These are phyloP conservation scores for Fusarium bactridioides DNA, from an alignment of 2,329 filamentous ascomycete genomes.

Conservation along the genomic window DNA sequence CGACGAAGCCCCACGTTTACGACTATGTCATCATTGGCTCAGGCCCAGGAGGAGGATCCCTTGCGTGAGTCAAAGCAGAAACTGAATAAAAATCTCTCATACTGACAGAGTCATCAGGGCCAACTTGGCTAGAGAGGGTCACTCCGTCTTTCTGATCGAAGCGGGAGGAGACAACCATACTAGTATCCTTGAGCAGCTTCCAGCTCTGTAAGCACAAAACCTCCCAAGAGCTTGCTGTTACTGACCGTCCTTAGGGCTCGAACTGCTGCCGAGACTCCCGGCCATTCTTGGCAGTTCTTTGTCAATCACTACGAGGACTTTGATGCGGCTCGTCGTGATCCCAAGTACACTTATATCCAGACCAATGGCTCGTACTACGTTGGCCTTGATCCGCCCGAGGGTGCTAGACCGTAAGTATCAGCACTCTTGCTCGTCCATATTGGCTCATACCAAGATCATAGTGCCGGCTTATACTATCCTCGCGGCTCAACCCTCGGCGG, in stretches of 20 bases:
- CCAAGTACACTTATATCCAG: slow-evolving; percentile 10
- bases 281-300: not conserved
- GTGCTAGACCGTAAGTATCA: not conserved
- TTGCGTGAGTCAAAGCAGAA: not conserved
- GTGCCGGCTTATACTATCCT: slow-evolving; percentile 7
- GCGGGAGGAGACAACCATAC: slow-evolving; percentile 1
- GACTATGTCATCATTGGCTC: slow-evolving; percentile 3
- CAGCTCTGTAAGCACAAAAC: not conserved
- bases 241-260: not conserved
- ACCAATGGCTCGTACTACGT: slow-evolving; percentile 5
- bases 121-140: not conserved
- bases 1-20: not conserved
- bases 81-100: rapidly evolving
- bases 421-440: rapidly evolving
- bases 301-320: slow-evolving; percentile 8
- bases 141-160: slow-evolving; percentile 5
- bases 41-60: not conserved
- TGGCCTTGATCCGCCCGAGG: not conserved
- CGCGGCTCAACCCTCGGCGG: not conserved
- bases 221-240: rapidly evolving
- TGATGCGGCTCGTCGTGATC: not conserved
- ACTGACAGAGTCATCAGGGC: not conserved
- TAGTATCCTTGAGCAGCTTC: not conserved
- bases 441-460: rapidly evolving
- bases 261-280: not conserved